Evolutionary conservation across 805 yeast species (phyloP).

Genomic region (Wilhelminamyces savonicus): DNA sequence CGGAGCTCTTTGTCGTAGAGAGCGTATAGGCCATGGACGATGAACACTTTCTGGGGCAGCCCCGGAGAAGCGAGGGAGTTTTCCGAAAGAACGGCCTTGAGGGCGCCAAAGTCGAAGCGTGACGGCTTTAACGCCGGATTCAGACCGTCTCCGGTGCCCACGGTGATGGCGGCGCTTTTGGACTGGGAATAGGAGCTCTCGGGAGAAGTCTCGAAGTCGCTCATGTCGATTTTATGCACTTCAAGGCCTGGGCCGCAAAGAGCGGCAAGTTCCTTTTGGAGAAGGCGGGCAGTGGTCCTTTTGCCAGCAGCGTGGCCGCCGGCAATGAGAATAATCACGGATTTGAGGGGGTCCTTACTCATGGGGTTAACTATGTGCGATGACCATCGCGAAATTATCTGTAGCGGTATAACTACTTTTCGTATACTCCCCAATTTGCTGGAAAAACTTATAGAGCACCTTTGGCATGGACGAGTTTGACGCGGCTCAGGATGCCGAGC

Average conservation of each 20-base stretch:
- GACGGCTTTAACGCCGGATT: slow-evolving; percentile 33
- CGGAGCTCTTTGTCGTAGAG: slow-evolving; percentile 56
- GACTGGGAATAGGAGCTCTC: slow-evolving; percentile 10
- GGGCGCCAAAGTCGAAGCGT: slow-evolving; percentile 30
- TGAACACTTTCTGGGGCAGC: slow-evolving; percentile 16
- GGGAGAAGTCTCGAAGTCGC: slow-evolving; percentile 20
- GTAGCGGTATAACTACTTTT: background rate
- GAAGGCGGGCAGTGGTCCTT: slow-evolving; percentile 26
- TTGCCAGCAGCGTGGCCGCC: slow-evolving; percentile 64
- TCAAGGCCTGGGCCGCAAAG: slow-evolving; percentile 7
- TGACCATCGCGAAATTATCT: background rate
- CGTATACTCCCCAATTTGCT: background rate
- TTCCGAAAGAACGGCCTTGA: slow-evolving; percentile 12
- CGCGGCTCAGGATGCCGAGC: slow-evolving; percentile 50
- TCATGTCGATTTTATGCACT: slow-evolving; percentile 40
- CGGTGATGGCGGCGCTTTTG: slow-evolving; percentile 23
- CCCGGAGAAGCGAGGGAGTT: slow-evolving; percentile 12
- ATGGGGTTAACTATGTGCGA: background rate
- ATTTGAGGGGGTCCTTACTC: slow-evolving; percentile 2
- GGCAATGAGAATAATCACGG: slow-evolving; percentile 43
- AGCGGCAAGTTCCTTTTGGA: slow-evolving; percentile 22
- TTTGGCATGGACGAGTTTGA: slow-evolving; percentile 46
- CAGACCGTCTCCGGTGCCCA: too few species aligned
- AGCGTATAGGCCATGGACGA: slow-evolving; percentile 79
- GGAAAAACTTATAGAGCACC: slow-evolving; percentile 1